phyloP scores from a whole-genome alignment of 2,329 filamentous ascomycete genomes.

The Arthrobotrys iridis region DNA sequence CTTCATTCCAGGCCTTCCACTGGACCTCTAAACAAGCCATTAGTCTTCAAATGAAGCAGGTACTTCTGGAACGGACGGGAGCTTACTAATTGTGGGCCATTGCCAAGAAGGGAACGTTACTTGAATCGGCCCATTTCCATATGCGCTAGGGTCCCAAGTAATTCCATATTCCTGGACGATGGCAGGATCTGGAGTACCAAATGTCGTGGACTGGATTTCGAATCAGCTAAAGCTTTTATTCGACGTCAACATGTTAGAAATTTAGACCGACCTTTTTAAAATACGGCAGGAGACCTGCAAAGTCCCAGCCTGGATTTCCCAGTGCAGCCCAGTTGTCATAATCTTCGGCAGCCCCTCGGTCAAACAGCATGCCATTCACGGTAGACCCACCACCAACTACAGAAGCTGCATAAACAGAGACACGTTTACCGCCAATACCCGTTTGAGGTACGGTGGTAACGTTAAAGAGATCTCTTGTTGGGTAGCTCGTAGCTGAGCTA shows the following conservation, averaged over 20 bases:
- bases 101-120: constrained; percentile 59
- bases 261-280: constrained; percentile 59
- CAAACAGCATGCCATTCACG: constrained; percentile 65
- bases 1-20: constrained; percentile 44
- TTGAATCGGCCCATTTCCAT: constrained; percentile 60
- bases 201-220: constrained; percentile 59
- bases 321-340: constrained; percentile 64
- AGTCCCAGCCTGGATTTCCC: constrained; percentile 65
- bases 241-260: neutral
- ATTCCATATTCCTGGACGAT: constrained; percentile 59
- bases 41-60: neutral
- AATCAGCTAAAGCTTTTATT: neutral
- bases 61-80: neutral
- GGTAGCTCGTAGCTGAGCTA: constrained; percentile 57
- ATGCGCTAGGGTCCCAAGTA: constrained; percentile 60
- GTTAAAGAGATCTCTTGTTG: constrained; percentile 59
- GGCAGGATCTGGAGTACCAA: constrained; percentile 58
- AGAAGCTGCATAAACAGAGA: constrained; percentile 60
- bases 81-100: constrained; percentile 55
- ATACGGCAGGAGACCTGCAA: constrained; percentile 60
- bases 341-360: constrained; percentile 63
- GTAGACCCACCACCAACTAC: constrained; percentile 62
- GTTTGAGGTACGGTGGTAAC: constrained; percentile 62
- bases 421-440: constrained; percentile 61
- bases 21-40: constrained; percentile 22